A percentile compares a stretch with the other conserved stretches of the same genome.
phyloP scores from a whole-genome alignment of 768 basidiomycete species.

The Suillus discolor region DNA sequence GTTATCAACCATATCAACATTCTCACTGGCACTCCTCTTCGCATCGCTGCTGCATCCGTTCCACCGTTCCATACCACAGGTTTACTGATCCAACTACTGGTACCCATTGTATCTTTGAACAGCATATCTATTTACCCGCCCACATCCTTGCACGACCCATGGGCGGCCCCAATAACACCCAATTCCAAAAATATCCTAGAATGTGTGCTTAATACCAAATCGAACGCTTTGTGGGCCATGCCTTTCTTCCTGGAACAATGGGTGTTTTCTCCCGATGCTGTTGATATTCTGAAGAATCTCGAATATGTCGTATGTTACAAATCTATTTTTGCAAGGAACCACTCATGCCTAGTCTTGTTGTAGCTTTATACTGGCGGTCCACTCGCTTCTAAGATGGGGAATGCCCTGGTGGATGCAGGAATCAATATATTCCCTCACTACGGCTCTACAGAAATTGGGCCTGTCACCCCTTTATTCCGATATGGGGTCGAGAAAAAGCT shows the following conservation, averaged over 20 bases:
- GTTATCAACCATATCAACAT: conserved; percentile 3
- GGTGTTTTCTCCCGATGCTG: conserved; percentile 25
- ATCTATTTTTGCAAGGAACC: too few species aligned
- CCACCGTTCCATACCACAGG: conserved; percentile 32
- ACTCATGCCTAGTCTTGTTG: background rate
- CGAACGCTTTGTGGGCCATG: conserved; percentile 35
- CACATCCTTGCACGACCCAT: conserved; percentile 19
- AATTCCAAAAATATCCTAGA: conserved; percentile 43
- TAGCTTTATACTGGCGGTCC: conserved; percentile 43
- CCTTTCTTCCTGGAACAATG: conserved; percentile 43
- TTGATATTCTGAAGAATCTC: conserved; percentile 28
- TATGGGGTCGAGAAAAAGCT: conserved; percentile 18
- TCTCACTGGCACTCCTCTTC: conserved; percentile 19
- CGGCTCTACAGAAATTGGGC: conserved; percentile 37
- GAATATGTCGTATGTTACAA: conserved; percentile 27
- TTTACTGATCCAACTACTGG: conserved; percentile 16
- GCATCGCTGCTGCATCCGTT: conserved; percentile 25
- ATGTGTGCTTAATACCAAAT: conserved; percentile 29
- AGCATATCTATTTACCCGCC: conserved; percentile 31
- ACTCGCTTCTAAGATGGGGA: conserved; percentile 35
- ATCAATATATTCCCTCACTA: conserved; percentile 37
- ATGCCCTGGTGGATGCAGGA: conserved; percentile 35
- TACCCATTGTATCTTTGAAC: conserved; percentile 20
- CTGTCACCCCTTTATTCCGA: conserved; percentile 7
- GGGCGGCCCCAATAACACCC: conserved; percentile 36